Evolutionary conservation across 75 land plant species (phyloP).

Genomic region (Azolla pinnata): DNA sequence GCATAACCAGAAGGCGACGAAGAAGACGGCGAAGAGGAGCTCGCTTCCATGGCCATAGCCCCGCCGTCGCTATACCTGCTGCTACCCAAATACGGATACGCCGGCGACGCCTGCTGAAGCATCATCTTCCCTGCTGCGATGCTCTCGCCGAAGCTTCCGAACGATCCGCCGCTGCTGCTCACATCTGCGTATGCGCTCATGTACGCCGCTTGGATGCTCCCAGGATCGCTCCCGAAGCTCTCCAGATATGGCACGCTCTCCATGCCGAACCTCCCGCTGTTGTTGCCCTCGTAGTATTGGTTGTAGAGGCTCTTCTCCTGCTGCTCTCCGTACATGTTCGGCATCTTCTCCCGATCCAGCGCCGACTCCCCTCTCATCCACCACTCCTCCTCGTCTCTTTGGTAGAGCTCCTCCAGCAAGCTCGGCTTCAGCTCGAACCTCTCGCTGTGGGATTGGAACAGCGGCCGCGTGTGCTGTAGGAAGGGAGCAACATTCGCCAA

Average conservation of each 20-base stretch:
- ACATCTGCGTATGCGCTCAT: not conserved
- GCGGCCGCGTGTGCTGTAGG: no score
- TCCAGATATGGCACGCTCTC: not conserved
- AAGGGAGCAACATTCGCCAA: no score
- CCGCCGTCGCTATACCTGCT: no score
- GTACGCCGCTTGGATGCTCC: no score
- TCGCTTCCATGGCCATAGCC: no score
- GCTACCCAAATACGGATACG: not conserved
- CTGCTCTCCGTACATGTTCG: no score
- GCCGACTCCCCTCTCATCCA: not conserved
- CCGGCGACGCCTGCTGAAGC: not conserved
- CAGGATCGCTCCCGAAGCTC: slow-evolving; percentile 1
- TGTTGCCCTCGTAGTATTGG: not conserved
- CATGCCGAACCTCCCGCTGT: not conserved
- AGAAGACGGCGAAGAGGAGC: no score
- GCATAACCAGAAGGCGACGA: not conserved
- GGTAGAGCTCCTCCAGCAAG: not conserved
- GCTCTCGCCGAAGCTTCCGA: no score
- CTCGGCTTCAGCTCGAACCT: slow-evolving; percentile 8
- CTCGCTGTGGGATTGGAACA: slow-evolving; percentile 7
- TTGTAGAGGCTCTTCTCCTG: not conserved
- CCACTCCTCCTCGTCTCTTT: not conserved
- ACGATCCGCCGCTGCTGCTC: not conserved
- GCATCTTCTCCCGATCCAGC: not conserved
- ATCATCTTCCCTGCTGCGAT: no score